Conservation (phyloP, 306 rosid genomes). For the Glycine tomentella region DNA sequence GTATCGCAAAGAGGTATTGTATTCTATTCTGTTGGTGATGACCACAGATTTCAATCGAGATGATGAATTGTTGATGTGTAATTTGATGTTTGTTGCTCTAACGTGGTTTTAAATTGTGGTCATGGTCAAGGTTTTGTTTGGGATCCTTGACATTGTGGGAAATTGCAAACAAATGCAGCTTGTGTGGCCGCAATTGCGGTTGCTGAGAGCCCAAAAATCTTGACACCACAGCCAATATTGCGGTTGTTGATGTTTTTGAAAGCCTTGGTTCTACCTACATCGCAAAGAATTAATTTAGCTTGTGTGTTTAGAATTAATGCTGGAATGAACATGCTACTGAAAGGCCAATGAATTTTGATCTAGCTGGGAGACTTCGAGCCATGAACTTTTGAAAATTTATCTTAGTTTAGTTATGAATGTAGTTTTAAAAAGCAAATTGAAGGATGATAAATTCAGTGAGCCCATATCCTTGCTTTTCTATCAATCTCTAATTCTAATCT, state of each 20-base stretch:
- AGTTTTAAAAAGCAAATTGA: slow-evolving; percentile 3
- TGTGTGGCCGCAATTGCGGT: neutral
- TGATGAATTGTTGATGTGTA: slow-evolving; percentile 11
- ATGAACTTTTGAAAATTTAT: slow-evolving; percentile 19
- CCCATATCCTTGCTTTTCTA: too few species aligned
- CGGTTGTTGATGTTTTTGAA: slow-evolving; percentile 33
- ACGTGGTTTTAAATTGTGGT: neutral
- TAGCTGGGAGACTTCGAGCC: slow-evolving; percentile 1
- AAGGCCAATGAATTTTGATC: neutral
- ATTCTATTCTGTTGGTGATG: neutral
- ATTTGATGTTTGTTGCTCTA: neutral
- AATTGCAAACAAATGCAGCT: neutral
- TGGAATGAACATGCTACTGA: neutral
- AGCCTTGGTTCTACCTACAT: slow-evolving; percentile 44
- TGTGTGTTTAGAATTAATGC: neutral
- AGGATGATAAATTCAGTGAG: slow-evolving; percentile 5
- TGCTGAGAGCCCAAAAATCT: neutral
- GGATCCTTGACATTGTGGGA: neutral
- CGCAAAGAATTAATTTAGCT: neutral
- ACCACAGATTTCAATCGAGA: neutral
- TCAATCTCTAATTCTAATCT: too few species aligned
- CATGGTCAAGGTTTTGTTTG: neutral
- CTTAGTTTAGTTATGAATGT: neutral
- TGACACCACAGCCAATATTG: neutral
- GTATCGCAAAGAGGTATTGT: slow-evolving; percentile 85